Conservation (phyloP, 495 filamentous ascomycete species). For the Penicillium angulare region DNA sequence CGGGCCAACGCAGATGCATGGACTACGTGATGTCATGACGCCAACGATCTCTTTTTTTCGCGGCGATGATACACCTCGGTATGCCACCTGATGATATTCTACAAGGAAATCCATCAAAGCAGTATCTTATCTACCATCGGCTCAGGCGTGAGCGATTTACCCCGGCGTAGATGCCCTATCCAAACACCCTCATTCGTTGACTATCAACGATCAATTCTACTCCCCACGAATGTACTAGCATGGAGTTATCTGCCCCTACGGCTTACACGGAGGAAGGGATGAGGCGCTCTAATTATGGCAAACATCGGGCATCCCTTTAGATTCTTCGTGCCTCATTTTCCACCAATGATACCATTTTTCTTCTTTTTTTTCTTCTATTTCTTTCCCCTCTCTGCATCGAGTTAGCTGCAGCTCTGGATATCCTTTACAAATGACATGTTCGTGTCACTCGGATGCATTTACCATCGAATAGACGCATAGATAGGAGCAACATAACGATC, state of each 20-base stretch:
- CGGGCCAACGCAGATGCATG: conserved; percentile 18
- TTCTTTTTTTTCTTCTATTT: neutral
- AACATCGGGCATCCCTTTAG: conserved; percentile 15
- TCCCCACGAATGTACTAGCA: neutral
- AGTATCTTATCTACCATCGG: no score
- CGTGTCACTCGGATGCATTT: no score
- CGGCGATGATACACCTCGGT: no score
- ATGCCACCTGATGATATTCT: no score
- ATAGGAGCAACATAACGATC: no score
- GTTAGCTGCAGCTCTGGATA: no score
- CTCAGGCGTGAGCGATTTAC: no score
- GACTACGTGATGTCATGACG: conserved; percentile 13
- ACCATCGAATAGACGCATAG: no score
- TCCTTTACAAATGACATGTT: neutral
- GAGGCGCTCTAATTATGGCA: conserved; percentile 10
- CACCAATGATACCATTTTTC: conserved; percentile 30
- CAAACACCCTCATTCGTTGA: neutral
- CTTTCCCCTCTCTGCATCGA: no score
- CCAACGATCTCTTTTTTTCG: neutral
- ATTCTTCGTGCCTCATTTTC: neutral
- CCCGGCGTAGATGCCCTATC: no score
- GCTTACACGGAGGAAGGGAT: neutral
- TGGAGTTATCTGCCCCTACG: neutral
- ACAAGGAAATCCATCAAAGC: no score
- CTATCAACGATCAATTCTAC: neutral